phyloP scores from a whole-genome alignment of 2,329 filamentous ascomycete genomes.

The Verticillium longisporum region DNA sequence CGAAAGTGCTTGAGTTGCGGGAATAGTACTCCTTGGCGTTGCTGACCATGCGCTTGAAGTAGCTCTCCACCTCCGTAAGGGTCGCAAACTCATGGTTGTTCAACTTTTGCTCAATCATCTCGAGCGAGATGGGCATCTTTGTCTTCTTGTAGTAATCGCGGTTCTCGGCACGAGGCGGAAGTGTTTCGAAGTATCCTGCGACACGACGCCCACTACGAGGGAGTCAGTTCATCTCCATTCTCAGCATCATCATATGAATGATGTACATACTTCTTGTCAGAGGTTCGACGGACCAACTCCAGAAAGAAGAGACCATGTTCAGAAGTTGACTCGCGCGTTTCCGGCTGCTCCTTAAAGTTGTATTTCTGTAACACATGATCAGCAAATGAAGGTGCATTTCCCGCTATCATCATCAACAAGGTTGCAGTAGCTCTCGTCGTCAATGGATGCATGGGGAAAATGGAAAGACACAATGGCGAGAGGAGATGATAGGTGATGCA shows the following conservation, averaged over 20 bases:
- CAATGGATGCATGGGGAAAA: background rate
- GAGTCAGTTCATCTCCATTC: background rate
- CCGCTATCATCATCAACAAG: background rate
- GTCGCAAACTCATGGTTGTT: constrained; percentile 60
- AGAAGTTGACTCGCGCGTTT: constrained; percentile 63
- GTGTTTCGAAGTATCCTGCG: constrained; percentile 66
- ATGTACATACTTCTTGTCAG: constrained; percentile 69
- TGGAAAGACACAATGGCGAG: constrained; percentile 7
- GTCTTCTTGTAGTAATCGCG: constrained; percentile 74
- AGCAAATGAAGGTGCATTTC: background rate
- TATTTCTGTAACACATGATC: constrained; percentile 25
- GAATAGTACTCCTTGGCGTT: constrained; percentile 84
- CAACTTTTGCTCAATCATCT: constrained; percentile 70
- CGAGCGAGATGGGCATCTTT: constrained; percentile 70
- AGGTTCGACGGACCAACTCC: constrained; percentile 66
- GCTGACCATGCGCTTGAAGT: constrained; percentile 79
- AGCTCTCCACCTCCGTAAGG: constrained; percentile 71
- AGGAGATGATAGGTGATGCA: constrained; percentile 1
- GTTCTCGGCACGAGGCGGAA: constrained; percentile 57
- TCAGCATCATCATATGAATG: background rate
- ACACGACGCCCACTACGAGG: constrained; percentile 60
- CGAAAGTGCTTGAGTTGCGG: constrained; percentile 64
- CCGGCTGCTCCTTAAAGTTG: constrained; percentile 42
- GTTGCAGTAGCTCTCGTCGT: background rate
- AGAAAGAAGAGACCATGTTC: constrained; percentile 67